Conservation (phyloP, 2,329 filamentous ascomycete genomes). For the Beauveria caledonica region DNA sequence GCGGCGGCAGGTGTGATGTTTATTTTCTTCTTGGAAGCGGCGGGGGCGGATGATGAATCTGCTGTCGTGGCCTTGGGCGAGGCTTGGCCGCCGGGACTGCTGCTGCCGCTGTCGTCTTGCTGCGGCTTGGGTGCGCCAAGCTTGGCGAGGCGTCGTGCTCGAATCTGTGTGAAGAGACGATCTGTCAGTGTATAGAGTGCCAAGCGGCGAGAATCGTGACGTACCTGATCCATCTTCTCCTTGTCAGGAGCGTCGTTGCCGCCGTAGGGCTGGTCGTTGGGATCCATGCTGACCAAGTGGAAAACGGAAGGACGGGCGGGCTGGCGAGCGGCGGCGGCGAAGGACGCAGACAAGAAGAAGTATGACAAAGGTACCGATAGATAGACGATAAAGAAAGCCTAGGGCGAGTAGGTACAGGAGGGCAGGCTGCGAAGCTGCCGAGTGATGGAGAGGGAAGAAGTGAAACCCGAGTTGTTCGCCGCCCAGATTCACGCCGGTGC, state of each 20-base stretch:
- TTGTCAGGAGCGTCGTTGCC: constrained; percentile 46
- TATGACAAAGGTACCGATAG: neutral
- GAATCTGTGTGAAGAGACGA: constrained; percentile 28
- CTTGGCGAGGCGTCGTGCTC: constrained; percentile 41
- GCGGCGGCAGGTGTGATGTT: constrained; percentile 28
- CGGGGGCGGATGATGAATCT: constrained; percentile 12
- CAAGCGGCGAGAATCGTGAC: constrained; percentile 9
- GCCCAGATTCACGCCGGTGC: neutral
- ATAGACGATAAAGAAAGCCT: neutral
- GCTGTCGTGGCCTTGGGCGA: neutral
- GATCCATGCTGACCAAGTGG: constrained; percentile 31
- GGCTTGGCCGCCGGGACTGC: neutral
- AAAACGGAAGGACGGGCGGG: neutral
- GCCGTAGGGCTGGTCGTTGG: constrained; percentile 33
- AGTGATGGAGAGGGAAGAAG: neutral
- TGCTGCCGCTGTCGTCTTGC: neutral
- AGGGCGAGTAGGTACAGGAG: constrained; percentile 1
- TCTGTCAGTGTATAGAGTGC: constrained; percentile 6
- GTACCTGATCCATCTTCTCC: constrained; percentile 51
- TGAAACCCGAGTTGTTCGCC: neutral
- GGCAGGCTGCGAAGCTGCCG: neutral
- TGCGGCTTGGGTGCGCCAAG: constrained; percentile 31
- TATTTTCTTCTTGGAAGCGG: constrained; percentile 23
- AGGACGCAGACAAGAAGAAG: neutral
- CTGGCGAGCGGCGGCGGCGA: neutral